Base-by-base conservation (phyloP, 805 yeast genomes). In the Ogataea saltuana region DNA sequence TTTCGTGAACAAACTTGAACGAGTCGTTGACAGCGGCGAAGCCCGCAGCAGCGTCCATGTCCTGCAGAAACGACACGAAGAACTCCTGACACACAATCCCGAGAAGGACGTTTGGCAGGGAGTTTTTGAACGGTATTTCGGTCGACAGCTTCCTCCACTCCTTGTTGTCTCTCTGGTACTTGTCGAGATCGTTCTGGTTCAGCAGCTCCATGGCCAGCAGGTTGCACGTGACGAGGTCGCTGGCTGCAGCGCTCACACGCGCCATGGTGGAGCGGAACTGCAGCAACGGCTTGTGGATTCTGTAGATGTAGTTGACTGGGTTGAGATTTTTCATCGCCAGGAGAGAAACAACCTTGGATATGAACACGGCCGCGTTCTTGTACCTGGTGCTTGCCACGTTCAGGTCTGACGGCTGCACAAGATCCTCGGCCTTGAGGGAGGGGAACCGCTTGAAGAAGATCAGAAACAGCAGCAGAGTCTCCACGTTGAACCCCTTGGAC, bases 221-320 rank as follows among this genome's bases (percentile, higher is more conserved):
- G 39, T 70, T 73, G 35, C 71, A 70, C 51, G 80, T 84, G 21
- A 80, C 59, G n/a, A 81, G 63, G 49, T 80, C 81, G 46, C 78
- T 73, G 20, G 80, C 58, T 31, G 71, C 72, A 17, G 63, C 65
- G 22, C 73, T 73, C 36, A 84, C 61, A 36, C 75, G 75, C 42
- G 79, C 72, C 35, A 84, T 60, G 43, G 80, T 78, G 15, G 88
- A 81, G 56, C 89, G 75, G 60, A 83, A 85, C 33, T 79, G 75
- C 37, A 86, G 68, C 26, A 87, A 67, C 28, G 78, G 74, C 51
- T 83, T 76, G 13, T 88, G 85, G 25, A 88, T 70, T 11, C 88
- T 89, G 2, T 90, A 90, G 33, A 75, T 74, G 64, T 78, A 82
- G 38, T 75, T 77, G 29, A 69, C 69, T 20, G 78, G 78, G 55